Evolutionary conservation across 208 protist species (phyloP), one percentile per base, ranked within the genome.

Genomic region (Naegleria lovaniensis): DNA sequence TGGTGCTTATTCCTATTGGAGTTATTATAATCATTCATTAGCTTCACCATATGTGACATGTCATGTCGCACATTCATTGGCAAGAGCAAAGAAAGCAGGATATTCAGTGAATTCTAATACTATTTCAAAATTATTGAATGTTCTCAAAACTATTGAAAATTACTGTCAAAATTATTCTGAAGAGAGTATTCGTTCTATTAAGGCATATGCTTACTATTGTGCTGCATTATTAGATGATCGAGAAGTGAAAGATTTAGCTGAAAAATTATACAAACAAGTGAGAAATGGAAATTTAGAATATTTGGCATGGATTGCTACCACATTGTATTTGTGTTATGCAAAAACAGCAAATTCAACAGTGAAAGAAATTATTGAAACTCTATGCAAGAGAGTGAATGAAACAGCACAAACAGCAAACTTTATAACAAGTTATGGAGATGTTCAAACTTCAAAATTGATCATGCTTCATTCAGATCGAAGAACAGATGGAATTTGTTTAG

Each of bases 401-500:
- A 88, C 85, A n/a, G 43, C 85, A 39, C 39, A 88, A 58, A 88
- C 85, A 29, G 85, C 85, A 25, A 59, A 59, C 3, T 88, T 88
- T 39, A 22, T 59, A 11, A 88, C 85, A 29, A 29, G 9, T 11
- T 88, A 88, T 39, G 85, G 85, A 29, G 85, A 88, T 5, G n/a
- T 40, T 38, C 36, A 86, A 25, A 51, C 0, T 51, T 7, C 11
- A 0, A n/a, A 88, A 22, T 59, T 88, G 6, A 41, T 88, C 5
- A 88, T 88, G 85, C 22, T 88, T 1, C 85, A 88, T 25, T n/a
- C 11, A 16, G 22, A 38, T 25, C 52, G 85, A 88, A 88, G 85
- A 88, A 88, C 85, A n/a, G 85, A 88, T 88, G 85, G 33, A 88
- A 39, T 88, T 58, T 36, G 48, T 19, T 41, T 88, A 25, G 43